Base-by-base conservation (phyloP, 2,329 filamentous ascomycete species). In the Penicillium oxalicum region DNA sequence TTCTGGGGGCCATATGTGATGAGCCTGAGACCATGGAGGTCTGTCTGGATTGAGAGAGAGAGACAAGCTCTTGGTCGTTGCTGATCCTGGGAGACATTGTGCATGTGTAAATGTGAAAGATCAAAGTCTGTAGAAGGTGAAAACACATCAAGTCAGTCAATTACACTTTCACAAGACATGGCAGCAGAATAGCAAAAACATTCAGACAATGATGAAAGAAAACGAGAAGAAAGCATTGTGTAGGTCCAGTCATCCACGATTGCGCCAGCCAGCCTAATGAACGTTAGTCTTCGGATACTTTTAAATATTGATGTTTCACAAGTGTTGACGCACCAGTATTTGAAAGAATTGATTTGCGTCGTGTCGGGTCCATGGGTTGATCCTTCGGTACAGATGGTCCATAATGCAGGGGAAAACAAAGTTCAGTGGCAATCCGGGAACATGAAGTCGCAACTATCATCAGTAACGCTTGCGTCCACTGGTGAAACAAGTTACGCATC, bases 11-110 rank as follows among this genome's bases (percentile, higher is more conserved):
- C 60, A 70, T 61, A 57, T 66, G 68, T 60, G 67, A 61, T 41
- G 67, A 58, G 61, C 67, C 69, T 58, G 63, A 66, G 49, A 65
- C 53, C 55, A 67, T 55, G 56, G 66, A 58, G 53, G 52, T 59
- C 44, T 67, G 65, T 61, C 67, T 70, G 52, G 65, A 53, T 43
- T 68, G 61, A 51, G 65, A 62, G 47, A 70, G 61, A 57, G 68
- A 60, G 51, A 70, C 60, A 57, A 64, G 63, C 48, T 65, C 63
- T 47, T 65, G 57, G 57, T 68, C 67, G 49, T 58, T 66, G 56
- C 65, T 70, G 52, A 62, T 63, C 53, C 63, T 65, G 44, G 63
- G 57, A 60, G 67, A 64, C 70, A 70, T 72, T 60, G 50, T 67
- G 58, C 29, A 32, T 32, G 11, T 59, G 47, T 60, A 49, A 50